Percentiles rank a stretch among this genome's conserved stretches.
phyloP scores from a whole-genome alignment of 768 basidiomycete species.

The Trametes gibbosa region DNA sequence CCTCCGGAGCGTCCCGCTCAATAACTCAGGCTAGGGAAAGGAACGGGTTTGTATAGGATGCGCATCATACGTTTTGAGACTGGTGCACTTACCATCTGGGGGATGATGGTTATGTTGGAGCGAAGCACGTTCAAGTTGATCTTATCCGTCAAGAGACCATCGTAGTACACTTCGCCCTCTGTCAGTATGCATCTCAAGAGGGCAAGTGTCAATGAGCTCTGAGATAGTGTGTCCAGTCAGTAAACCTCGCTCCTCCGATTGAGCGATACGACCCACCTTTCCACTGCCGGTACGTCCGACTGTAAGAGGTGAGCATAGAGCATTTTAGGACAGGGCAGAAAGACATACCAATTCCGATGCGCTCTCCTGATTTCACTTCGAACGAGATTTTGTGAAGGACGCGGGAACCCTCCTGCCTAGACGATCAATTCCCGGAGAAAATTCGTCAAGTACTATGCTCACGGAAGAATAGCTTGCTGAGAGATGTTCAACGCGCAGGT shows the following conservation, averaged over 20 bases:
- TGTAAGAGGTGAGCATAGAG: slow-evolving; percentile 16
- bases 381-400: slow-evolving; percentile 54
- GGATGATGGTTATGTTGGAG: slow-evolving; percentile 56
- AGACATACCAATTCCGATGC: slow-evolving; percentile 50
- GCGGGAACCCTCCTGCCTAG: slow-evolving; percentile 45
- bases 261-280: slow-evolving; percentile 29
- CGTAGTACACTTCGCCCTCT: slow-evolving; percentile 50
- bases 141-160: slow-evolving; percentile 42
- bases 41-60: background rate
- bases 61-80: background rate
- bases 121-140: slow-evolving; percentile 55
- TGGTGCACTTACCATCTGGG: slow-evolving; percentile 44
- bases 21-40: slow-evolving; percentile 41
- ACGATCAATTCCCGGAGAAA: too few relatives aligned
- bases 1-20: slow-evolving; percentile 53
- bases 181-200: slow-evolving; percentile 54
- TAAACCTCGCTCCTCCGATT: slow-evolving; percentile 7
- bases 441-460: background rate
- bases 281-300: slow-evolving; percentile 63
- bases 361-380: slow-evolving; percentile 52
- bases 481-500: slow-evolving; percentile 49
- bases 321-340: background rate
- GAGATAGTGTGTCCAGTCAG: background rate
- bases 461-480: slow-evolving; percentile 47
- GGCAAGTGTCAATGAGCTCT: slow-evolving; percentile 51